Evolutionary conservation across 306 rosid genomes (phyloP), one percentile per base, ranked within the genome.

Genomic region (Vicia villosa): DNA sequence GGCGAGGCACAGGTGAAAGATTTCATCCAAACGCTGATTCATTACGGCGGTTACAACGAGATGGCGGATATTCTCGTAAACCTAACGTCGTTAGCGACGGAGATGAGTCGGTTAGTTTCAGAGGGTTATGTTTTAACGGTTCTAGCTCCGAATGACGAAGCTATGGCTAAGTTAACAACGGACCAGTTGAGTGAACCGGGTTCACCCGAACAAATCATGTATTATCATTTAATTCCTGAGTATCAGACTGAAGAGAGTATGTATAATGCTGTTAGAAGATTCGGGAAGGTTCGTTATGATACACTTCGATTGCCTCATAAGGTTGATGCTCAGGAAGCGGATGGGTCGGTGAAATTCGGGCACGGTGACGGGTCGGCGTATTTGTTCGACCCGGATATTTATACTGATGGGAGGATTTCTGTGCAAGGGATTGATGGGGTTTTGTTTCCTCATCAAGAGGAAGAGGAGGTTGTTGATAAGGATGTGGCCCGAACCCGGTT

Each of bases 171-270:
- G 76, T 70, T 87, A 22, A 90, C 96, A 13, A 84, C 96, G 42
- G 94, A 90, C 72, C 96, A 85, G 74, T 77, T 90, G 32, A 90
- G 96, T n/a, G 96, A 90, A 76, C 96, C 96, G 12, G 96, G 96
- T 38, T 85, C 91, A 5, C 96, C 96, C 12, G 96, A 90, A 40
- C 96, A 84, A 80, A 90, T 87, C 6, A 84, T 90, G 91, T 90
- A 90, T 43, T 87, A 84, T 76, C 96, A 90, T 56, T 64, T 90
- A 7, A 81, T 90, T 14, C 96, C 96, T 1, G 94, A 90, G 78
- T 90, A 90, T 43, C 96, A 90, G 51, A 90, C 96, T 17, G 96
- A 90, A 73, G 96, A 90, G 77, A 87, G 94, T 17, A 90, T 90
- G 96, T 90, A 90, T 77, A 90, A 90, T 79, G 81, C 94, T 3